These are phyloP conservation scores for Botrytis galanthina DNA, from an alignment of 2,329 filamentous ascomycete species.

Conservation along the genomic window DNA sequence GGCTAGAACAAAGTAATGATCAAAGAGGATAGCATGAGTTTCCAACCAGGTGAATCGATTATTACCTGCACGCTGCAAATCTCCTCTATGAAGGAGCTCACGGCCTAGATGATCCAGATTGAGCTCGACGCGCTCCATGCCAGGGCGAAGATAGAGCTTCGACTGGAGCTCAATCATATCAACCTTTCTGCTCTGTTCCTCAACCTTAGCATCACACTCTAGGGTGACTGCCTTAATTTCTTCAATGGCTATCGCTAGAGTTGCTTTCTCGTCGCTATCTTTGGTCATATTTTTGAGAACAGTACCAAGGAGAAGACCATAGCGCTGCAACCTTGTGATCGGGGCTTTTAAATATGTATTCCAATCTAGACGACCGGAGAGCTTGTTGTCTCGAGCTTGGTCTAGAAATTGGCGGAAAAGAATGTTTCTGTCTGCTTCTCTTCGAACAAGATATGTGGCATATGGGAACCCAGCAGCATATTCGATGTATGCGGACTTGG, in stretches of 20 bases:
- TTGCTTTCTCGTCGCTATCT: constrained; percentile 87
- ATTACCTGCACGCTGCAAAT: constrained; percentile 82
- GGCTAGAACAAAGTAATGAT: constrained; percentile 91
- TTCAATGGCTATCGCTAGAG: constrained; percentile 78
- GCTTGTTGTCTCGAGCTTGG: constrained; percentile 71
- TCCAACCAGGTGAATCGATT: constrained; percentile 93
- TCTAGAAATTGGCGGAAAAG: constrained; percentile 86
- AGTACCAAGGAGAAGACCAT: constrained; percentile 77
- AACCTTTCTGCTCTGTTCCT: constrained; percentile 88
- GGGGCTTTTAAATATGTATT: constrained; percentile 92
- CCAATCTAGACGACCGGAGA: constrained; percentile 83
- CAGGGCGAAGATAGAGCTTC: constrained; percentile 81
- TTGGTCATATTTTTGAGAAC: constrained; percentile 79
- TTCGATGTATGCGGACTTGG: constrained; percentile 82
- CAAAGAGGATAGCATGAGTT: constrained; percentile 88
- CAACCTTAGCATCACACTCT: constrained; percentile 90
- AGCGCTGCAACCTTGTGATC: constrained; percentile 88
- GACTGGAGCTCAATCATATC: constrained; percentile 78
- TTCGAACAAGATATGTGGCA: constrained; percentile 77
- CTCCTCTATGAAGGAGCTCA: constrained; percentile 83
- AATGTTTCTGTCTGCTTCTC: constrained; percentile 80
- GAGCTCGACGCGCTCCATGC: constrained; percentile 81
- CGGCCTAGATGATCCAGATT: constrained; percentile 93
- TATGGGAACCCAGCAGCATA: constrained; percentile 87
- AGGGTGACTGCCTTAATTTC: constrained; percentile 87